These are phyloP conservation scores for Dothistroma septosporum DNA, from an alignment of 2,329 filamentous ascomycete genomes.

Conservation along the genomic window DNA sequence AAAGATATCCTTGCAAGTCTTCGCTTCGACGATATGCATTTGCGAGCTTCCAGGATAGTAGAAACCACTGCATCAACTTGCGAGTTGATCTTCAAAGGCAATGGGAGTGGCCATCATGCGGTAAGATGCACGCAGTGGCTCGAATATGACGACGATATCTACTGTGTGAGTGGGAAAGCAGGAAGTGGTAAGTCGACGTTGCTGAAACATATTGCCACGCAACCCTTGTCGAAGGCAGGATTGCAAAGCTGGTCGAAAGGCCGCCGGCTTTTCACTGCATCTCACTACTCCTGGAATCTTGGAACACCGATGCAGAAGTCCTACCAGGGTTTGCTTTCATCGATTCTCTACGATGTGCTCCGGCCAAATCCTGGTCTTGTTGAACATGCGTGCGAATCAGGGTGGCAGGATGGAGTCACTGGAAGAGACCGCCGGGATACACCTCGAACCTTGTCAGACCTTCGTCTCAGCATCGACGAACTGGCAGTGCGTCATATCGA, in stretches of 20 bases:
- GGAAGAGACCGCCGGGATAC: background rate
- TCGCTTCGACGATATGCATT: background rate
- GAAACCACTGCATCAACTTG: background rate
- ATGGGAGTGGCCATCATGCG: background rate
- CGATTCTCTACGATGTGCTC: constrained; percentile 15
- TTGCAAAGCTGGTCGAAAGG: background rate
- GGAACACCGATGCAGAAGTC: constrained; percentile 14
- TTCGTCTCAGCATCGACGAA: background rate
- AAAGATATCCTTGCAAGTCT: background rate
- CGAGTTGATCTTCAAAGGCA: background rate
- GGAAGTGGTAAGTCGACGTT: constrained; percentile 18
- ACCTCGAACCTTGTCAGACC: constrained; percentile 1
- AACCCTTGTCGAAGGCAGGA: background rate
- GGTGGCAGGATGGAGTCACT: background rate
- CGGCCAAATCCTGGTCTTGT: constrained; percentile 10
- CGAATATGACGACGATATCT: constrained; percentile 2
- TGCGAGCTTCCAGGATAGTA: background rate
- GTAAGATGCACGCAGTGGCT: background rate
- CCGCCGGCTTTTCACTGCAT: background rate
- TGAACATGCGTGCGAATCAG: background rate
- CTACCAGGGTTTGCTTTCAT: constrained; percentile 15
- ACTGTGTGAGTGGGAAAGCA: constrained; percentile 14
- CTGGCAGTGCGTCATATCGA: background rate
- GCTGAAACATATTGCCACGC: constrained; percentile 9
- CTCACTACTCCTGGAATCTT: constrained; percentile 17